Evolutionary conservation across 805 yeast genomes (phyloP), one percentile per base, ranked within the genome.

Genomic region (Nakazawaea holstii): DNA sequence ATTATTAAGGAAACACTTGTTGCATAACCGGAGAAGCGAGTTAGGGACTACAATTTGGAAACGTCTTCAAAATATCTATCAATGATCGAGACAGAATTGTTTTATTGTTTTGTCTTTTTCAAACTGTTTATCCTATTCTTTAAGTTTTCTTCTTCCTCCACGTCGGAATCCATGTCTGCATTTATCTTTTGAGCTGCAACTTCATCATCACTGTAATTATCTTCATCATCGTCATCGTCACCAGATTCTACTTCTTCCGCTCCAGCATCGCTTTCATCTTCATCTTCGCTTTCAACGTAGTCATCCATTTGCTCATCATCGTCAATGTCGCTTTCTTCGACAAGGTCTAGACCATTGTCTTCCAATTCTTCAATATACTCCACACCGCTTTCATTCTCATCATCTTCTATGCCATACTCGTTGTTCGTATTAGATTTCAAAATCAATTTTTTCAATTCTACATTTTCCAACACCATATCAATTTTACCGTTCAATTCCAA

Each of bases 291-390:
- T n/a, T 54, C 57, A 13, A 54, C 60, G 26, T 52, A 55, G 14
- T 56, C 62, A 15, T 53, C 59, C 14, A 52, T 55, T 20, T 54
- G 59, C 8, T 53, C 61, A 13, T 55, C 57, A 3, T 48, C 55
- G 8, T 54, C 57, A 17, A 58, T 60, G 15, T 52, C 59, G 2
- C 45, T 49, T 10, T 50, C 56, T 7, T 51, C 43, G 11, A 57
- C 64, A 1, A 57, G 63, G 8, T 53, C 59, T 28, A 62, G 51
- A 7, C 62, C 66, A 5, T 76, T 77, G 52, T 76, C 81, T 57
- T 78, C 84, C 26, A 84, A 60, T 55, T 83, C 91, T 63, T 84
- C 92, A 24, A 79, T 68, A 56, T 83, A 84, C 55, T 84, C 91
- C n/a, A 84, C 84, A 44, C 74, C 82, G 44, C 70, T 64, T 49